These are phyloP conservation scores for Pseudocercospora musae DNA, from an alignment of 2,329 filamentous ascomycete species.

Conservation along the genomic window DNA sequence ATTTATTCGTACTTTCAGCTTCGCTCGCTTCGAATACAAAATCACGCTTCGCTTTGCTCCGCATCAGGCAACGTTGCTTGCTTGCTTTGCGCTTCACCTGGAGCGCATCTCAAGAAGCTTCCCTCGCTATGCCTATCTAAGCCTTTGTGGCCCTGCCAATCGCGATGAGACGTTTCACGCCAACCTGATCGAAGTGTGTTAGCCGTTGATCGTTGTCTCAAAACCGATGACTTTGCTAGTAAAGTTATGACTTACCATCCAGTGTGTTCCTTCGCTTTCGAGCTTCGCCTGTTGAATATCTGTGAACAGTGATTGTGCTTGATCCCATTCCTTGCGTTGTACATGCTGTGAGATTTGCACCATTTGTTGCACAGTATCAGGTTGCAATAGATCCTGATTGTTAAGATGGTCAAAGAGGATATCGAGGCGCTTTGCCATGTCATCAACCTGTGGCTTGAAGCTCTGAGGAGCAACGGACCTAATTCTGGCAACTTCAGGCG, in stretches of 20 bases:
- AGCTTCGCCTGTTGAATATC: conserved; percentile 48
- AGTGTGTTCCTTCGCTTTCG: conserved; percentile 47
- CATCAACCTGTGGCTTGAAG: conserved; percentile 84
- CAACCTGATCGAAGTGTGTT: conserved; percentile 28
- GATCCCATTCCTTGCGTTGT: conserved; percentile 44
- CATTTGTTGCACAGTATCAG: conserved; percentile 69
- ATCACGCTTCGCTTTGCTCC: not conserved
- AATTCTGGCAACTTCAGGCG: conserved; percentile 81
- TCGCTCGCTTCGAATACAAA: not conserved
- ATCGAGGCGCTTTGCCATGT: conserved; percentile 84
- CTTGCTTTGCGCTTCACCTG: not conserved
- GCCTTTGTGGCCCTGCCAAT: conserved; percentile 38
- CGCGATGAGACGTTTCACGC: conserved; percentile 40
- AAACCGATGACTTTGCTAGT: not conserved
- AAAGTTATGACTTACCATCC: conserved; percentile 47
- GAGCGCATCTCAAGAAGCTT: not conserved
- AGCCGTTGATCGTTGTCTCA: not conserved
- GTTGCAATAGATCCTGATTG: conserved; percentile 84
- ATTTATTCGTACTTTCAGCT: not conserved
- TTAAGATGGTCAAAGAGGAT: conserved; percentile 97
- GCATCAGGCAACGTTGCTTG: not conserved
- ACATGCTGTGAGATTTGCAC: conserved; percentile 51
- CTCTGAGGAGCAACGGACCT: conserved; percentile 79
- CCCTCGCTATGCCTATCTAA: not conserved
- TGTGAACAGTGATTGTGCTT: conserved; percentile 43